Conservation (phyloP, 2,329 filamentous ascomycete species). For the Fusarium sp. region DNA sequence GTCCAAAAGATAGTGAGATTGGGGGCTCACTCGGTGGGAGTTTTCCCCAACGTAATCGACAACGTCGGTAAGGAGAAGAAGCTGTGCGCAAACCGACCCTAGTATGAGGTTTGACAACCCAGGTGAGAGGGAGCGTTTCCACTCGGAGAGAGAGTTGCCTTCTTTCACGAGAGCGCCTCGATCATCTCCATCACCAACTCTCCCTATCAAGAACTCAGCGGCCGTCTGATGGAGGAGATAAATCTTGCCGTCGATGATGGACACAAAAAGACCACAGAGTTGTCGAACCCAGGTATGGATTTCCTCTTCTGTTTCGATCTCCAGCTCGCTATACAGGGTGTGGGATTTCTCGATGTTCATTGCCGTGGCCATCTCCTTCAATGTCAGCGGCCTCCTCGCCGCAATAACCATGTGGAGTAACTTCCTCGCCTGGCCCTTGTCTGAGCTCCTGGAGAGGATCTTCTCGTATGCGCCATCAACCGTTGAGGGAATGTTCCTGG, state of each 20-base stretch:
- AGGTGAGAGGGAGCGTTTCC: neutral
- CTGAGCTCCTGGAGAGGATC: constrained; percentile 40
- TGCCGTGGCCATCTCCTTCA: constrained; percentile 47
- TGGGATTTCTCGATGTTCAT: constrained; percentile 32
- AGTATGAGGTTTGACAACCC: too few species aligned
- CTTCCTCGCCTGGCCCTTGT: constrained; percentile 24
- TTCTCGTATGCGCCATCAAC: constrained; percentile 47
- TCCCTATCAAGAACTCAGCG: constrained; percentile 44
- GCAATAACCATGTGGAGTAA: constrained; percentile 43
- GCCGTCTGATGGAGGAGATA: constrained; percentile 50
- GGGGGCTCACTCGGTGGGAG: too few species aligned
- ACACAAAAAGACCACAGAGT: constrained; percentile 46
- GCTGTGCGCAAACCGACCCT: too few species aligned
- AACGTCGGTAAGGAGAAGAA: too few species aligned
- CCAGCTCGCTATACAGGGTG: constrained; percentile 27
- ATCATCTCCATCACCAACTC: neutral
- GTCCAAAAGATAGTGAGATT: too few species aligned
- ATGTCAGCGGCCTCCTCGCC: constrained; percentile 40
- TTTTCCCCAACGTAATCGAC: too few species aligned
- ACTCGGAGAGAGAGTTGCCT: too few species aligned
- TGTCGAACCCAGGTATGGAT: constrained; percentile 35
- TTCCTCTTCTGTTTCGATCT: constrained; percentile 35
- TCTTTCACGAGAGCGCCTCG: accelerated
- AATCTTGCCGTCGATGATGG: constrained; percentile 41
- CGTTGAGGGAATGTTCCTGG: constrained; percentile 41